phyloP scores from a whole-genome alignment of 1,284 basidiomycete genomes.

The Grifola frondosa region DNA sequence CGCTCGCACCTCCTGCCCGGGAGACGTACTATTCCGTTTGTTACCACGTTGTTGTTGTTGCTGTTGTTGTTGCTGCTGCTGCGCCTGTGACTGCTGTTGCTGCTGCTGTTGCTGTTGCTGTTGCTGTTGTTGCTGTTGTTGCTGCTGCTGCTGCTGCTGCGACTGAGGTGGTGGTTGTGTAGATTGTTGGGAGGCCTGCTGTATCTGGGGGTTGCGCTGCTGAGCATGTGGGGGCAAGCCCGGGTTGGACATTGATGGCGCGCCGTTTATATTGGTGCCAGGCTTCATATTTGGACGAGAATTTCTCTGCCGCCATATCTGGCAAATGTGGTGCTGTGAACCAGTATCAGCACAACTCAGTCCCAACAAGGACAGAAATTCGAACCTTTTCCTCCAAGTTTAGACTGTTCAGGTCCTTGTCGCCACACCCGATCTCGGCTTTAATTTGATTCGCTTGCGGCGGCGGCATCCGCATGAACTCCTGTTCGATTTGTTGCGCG shows the following conservation, averaged over 20 bases:
- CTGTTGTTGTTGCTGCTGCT: constrained; percentile 21
- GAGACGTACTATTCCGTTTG: constrained; percentile 69
- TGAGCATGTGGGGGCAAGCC: constrained; percentile 25
- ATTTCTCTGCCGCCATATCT: constrained; percentile 25
- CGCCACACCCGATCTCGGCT: constrained; percentile 45
- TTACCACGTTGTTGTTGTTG: constrained; percentile 36
- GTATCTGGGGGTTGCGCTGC: constrained; percentile 23
- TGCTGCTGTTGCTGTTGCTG: constrained; percentile 12
- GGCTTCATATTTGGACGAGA: constrained; percentile 11
- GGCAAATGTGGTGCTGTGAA: constrained; percentile 38
- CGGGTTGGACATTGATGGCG: constrained; percentile 24
- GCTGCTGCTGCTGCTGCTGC: constrained; percentile 31
- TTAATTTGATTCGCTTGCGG: constrained; percentile 37
- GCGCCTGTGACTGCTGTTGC: constrained; percentile 16
- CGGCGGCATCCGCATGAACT: constrained; percentile 39
- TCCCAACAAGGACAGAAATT: constrained; percentile 13
- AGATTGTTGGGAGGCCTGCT: constrained; percentile 9
- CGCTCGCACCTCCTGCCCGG: constrained; percentile 62
- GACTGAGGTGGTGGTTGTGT: constrained; percentile 24
- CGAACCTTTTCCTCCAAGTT: constrained; percentile 58
- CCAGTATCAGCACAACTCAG: neutral
- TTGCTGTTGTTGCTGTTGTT: constrained; percentile 21
- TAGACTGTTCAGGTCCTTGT: constrained; percentile 48
- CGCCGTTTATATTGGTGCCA: constrained; percentile 18
- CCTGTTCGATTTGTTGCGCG: constrained; percentile 27